phyloP scores from a whole-genome alignment of 2,329 filamentous ascomycete genomes.

The Sphaerulina populicola region DNA sequence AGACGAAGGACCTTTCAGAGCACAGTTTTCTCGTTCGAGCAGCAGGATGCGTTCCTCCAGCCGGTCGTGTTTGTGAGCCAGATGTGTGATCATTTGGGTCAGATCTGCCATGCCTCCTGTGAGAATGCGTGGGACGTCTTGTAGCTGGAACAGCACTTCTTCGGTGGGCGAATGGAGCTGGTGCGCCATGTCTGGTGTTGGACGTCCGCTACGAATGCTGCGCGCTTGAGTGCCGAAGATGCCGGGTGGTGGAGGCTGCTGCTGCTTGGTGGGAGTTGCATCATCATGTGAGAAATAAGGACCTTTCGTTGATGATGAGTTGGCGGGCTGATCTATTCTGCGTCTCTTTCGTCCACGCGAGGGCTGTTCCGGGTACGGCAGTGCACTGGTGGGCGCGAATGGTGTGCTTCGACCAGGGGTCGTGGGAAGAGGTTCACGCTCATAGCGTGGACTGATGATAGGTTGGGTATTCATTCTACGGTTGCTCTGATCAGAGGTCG shows the following conservation, averaged over 20 bases:
- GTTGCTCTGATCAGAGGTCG: not conserved
- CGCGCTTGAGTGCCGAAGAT: conserved; percentile 14
- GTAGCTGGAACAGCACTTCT: not conserved
- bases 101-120: not conserved
- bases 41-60: not conserved
- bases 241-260: not conserved
- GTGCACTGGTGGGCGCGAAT: not conserved
- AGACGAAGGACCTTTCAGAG: not conserved
- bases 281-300: not conserved
- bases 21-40: conserved; percentile 1
- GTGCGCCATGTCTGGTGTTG: not conserved
- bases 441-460: not conserved
- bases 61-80: not conserved
- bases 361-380: not conserved
- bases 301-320: not conserved
- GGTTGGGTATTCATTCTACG: too few relatives aligned
- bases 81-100: not conserved
- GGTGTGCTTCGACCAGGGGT: not conserved
- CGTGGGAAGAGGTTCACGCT: not conserved
- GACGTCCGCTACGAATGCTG: conserved; percentile 4
- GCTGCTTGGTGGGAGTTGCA: not conserved
- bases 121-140: conserved; percentile 1
- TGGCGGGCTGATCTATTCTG: not conserved
- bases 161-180: not conserved
- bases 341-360: not conserved